Conservation (phyloP, 306 rosid genomes). For the cucumber (Cucumis sativus) region Cucumber_9930_V3 NC_026656.2:18944501-18945000, state of each 20-base stretch:
- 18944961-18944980: conserved; percentile 67
- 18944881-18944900: conserved; percentile 33
- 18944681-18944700: too few species aligned
- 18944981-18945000: neutral
- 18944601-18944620: conserved; percentile 40
- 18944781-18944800: conserved; percentile 80
- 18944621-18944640: conserved; percentile 7
- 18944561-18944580: conserved; percentile 36
- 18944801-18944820: conserved; percentile 71
- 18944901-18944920: conserved; percentile 31
- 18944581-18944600: conserved; percentile 56
- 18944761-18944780: conserved; percentile 80
- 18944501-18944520: neutral
- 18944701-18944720: too few species aligned
- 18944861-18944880: conserved; percentile 12
- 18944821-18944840: conserved; percentile 79
- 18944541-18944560: neutral
- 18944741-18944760: conserved; percentile 39
- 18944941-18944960: conserved; percentile 39
- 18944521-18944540: neutral
- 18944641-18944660: conserved; percentile 30
- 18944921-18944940: conserved; percentile 27
- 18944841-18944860: conserved; percentile 56
- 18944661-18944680: conserved; percentile 36
- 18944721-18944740: conserved; percentile 17